These are phyloP conservation scores for Sequoia sempervirens DNA, from an alignment of 75 land plant genomes.

Conservation along the genomic window DNA sequence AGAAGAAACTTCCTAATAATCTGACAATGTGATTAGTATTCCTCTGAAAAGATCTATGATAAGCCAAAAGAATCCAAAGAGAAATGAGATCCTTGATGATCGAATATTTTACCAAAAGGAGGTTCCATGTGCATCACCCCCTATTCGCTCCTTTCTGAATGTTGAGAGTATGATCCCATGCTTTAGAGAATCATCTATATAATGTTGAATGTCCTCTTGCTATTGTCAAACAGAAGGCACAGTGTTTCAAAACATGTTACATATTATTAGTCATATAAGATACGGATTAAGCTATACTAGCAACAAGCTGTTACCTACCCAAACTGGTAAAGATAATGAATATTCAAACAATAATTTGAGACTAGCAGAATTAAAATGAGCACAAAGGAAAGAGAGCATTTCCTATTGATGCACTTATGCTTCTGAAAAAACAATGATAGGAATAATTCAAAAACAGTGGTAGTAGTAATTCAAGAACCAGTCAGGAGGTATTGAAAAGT, in stretches of 20 bases:
- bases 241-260: background rate
- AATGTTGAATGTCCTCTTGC: constrained; percentile 90
- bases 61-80: constrained; percentile 3
- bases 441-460: background rate
- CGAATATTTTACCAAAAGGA: constrained; percentile 62
- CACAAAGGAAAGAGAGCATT: background rate
- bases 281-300: background rate
- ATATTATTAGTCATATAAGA: background rate
- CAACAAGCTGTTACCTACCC: background rate
- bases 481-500: background rate
- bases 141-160: constrained; percentile 85
- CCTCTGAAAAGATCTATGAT: background rate
- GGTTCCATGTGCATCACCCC: constrained; percentile 78
- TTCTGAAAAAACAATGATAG: background rate
- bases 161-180: constrained; percentile 57
- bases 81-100: background rate
- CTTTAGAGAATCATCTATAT: constrained; percentile 72
- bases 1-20: background rate
- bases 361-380: background rate
- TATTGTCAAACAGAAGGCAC: constrained; percentile 15
- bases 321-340: background rate
- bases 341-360: background rate
- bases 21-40: background rate
- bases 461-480: background rate
- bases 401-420: background rate